Evolutionary conservation across 2,329 filamentous ascomycete genomes (phyloP), one percentile per base, ranked within the genome.

Genomic region (Corynespora cassiicola): DNA sequence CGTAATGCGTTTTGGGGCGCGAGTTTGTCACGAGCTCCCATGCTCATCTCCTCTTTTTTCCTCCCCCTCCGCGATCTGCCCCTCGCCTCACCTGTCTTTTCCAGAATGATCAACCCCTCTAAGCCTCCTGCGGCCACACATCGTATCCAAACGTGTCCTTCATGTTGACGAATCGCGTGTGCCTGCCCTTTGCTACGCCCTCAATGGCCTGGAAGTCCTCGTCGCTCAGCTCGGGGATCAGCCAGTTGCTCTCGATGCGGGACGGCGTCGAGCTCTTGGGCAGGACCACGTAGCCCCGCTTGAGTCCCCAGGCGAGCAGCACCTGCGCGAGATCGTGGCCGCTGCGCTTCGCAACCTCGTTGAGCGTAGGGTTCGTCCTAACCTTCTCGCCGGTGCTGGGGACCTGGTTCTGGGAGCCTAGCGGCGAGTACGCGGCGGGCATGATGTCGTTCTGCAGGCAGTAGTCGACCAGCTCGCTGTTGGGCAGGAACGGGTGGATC

Each of bases 221-320:
- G 39, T 74, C 66, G 50, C 54, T 68, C 42, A 88, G 71, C 58
- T 79, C 69, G 19, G 84, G 82, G 46, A 79, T 76, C 60, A 82
- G 73, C 58, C 84, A 80, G 71, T 90, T 89, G 71, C 81, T 85
- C 41, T 63, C 56, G 28, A 72, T 71, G 17, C 69, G 56, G 50
- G 56, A 60, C 6, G 67, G 64, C 9, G 67, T 70, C 9, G 69
- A 70, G 52, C 67, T 71, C 61, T 72, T 72, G 12, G 69, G 69
- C 36, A 72, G 53, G 4, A 71, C 61, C 9, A 58, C 64, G 37
- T 64, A 69, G n/a, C 66, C 86, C 70, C 88, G 89, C 71, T 94
- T 86, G 67, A 95, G 68, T 49, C 87, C 88, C 81, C 90, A 96
- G 39, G 90, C 80, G 33, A 96, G 71, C 61, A 96, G 66, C n/a